Evolutionary conservation across 495 filamentous ascomycete genomes (phyloP).

Genomic region (Aspergillus heteromorphus): DNA sequence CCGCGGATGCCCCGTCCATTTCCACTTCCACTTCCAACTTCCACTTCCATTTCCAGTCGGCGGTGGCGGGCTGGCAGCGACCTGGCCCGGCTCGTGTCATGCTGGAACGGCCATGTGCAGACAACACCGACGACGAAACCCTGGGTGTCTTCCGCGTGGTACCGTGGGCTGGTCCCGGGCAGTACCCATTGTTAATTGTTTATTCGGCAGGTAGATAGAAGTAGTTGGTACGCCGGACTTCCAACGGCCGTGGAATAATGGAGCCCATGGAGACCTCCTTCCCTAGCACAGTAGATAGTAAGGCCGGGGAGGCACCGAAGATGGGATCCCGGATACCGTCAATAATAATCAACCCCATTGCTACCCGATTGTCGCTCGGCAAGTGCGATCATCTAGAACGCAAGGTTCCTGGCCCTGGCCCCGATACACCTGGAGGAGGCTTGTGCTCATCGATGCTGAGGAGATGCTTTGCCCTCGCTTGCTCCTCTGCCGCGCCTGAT

Average conservation of each 20-base stretch:
- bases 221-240: background rate
- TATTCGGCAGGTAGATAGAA: background rate
- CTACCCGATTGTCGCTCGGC: background rate
- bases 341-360: background rate
- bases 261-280: no score
- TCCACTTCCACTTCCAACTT: background rate
- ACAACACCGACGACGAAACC: slow-evolving; percentile 10
- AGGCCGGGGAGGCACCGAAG: background rate
- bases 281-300: background rate
- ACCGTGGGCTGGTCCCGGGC: slow-evolving; percentile 11
- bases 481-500: slow-evolving; percentile 4
- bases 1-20: background rate
- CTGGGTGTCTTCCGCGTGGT: slow-evolving; percentile 22
- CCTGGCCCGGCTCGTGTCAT: background rate
- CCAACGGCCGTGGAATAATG: background rate
- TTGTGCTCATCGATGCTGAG: background rate
- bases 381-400: background rate
- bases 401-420: background rate
- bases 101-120: slow-evolving; percentile 5
- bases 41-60: background rate
- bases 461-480: background rate
- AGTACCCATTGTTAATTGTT: background rate
- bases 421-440: background rate
- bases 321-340: background rate
- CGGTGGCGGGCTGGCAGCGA: background rate